A percentile compares a stretch with the other conserved stretches of the same genome.
These are phyloP conservation scores for Agaricus blazei DNA, from an alignment of 768 basidiomycete species.

Conservation along the genomic window DNA sequence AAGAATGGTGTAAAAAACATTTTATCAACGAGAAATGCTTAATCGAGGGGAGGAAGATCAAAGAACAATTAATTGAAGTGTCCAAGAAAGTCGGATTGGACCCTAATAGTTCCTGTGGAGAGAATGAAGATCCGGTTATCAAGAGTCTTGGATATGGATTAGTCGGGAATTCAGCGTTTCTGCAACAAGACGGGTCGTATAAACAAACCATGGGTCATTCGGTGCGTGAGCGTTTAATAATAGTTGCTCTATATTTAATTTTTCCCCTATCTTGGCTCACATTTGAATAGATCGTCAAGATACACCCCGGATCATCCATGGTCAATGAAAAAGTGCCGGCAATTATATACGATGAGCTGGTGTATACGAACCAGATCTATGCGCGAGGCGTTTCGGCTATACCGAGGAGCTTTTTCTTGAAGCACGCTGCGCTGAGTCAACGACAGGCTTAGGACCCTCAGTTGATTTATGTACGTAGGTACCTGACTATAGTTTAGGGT, in stretches of 20 bases:
- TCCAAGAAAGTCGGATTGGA: slow-evolving; percentile 62
- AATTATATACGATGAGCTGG: slow-evolving; percentile 92
- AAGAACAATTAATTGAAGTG: slow-evolving; percentile 68
- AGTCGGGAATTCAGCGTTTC: slow-evolving; percentile 76
- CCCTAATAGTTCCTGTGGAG: slow-evolving; percentile 50
- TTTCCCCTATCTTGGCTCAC: not conserved
- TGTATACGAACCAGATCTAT: slow-evolving; percentile 80
- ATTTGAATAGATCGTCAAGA: slow-evolving; percentile 59
- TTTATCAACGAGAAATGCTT: slow-evolving; percentile 82
- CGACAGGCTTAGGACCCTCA: slow-evolving; percentile 19
- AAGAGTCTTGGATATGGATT: slow-evolving; percentile 72
- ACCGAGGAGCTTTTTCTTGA: slow-evolving; percentile 45
- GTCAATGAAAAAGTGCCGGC: slow-evolving; percentile 78
- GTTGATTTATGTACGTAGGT: not conserved
- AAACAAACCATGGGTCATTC: slow-evolving; percentile 73
- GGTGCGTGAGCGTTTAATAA: slow-evolving; percentile 27
- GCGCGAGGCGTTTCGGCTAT: slow-evolving; percentile 89
- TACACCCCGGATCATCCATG: slow-evolving; percentile 85
- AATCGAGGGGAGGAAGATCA: slow-evolving; percentile 70
- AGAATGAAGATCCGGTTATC: slow-evolving; percentile 65
- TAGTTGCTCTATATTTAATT: not conserved
- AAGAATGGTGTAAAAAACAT: slow-evolving; percentile 82
- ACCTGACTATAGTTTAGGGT: not conserved
- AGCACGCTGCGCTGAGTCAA: slow-evolving; percentile 27
- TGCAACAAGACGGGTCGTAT: slow-evolving; percentile 85